phyloP scores from a whole-genome alignment of 805 yeast genomes.

The Metschnikowia lochheadii region DNA sequence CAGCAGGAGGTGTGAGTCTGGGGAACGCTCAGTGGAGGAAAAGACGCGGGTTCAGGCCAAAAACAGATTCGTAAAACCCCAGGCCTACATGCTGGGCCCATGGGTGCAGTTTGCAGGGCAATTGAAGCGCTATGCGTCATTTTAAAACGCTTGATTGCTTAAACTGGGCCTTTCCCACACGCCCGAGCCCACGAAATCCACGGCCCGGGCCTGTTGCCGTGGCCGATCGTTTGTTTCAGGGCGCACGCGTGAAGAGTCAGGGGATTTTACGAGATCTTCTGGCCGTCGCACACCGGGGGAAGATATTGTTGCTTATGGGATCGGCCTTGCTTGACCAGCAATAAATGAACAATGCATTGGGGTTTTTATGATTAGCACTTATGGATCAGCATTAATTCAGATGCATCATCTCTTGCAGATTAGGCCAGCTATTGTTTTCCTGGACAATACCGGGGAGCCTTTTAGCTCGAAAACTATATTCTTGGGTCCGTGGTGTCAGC shows the following conservation, averaged over 20 bases:
- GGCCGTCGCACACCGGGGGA: no score
- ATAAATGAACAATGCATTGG: no score
- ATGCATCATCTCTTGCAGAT: no score
- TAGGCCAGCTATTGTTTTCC: not conserved
- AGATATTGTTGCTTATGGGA: no score
- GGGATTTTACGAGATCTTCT: not conserved
- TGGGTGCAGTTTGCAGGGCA: not conserved
- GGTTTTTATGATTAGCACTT: no score
- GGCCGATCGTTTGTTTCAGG: not conserved
- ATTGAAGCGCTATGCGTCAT: not conserved
- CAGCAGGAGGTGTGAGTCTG: constrained; percentile 1
- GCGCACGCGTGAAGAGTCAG: not conserved
- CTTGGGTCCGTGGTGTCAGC: not conserved
- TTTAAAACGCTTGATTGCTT: not conserved
- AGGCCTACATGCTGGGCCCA: not conserved
- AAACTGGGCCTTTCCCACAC: not conserved
- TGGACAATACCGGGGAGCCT: no score
- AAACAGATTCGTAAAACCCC: not conserved
- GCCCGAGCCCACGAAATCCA: not conserved
- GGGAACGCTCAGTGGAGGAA: not conserved
- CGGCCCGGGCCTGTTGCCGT: not conserved
- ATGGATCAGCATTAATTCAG: no score
- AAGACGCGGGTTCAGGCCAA: not conserved
- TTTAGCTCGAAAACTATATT: not conserved
- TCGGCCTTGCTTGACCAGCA: no score